A percentile compares a stretch with the other conserved stretches of the same genome.
Conservation (phyloP, 2,329 filamentous ascomycete genomes). For the Zasmidium cellare region DNA sequence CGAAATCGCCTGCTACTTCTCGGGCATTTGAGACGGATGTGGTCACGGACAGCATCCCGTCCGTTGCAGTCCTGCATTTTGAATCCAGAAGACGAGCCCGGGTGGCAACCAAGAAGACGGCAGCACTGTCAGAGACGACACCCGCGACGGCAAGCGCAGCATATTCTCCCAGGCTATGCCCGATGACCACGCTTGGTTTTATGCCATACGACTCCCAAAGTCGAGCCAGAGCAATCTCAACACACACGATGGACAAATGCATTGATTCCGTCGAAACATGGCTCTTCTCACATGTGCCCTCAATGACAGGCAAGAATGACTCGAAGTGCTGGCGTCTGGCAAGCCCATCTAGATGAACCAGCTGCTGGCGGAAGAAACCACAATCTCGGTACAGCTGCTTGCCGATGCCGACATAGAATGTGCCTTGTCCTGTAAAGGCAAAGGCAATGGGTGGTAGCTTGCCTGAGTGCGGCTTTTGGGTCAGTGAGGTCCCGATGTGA, state of each 20-base stretch:
- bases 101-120: constrained; percentile 37
- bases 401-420: constrained; percentile 28
- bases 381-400: constrained; percentile 33
- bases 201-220: constrained; percentile 32
- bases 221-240: constrained; percentile 44
- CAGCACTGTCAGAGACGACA: constrained; percentile 35
- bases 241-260: constrained; percentile 42
- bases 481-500: constrained; percentile 15
- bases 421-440: constrained; percentile 42
- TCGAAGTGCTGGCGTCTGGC: constrained; percentile 34
- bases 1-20: no score
- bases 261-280: constrained; percentile 18
- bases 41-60: constrained; percentile 28
- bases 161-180: constrained; percentile 42
- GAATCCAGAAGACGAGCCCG: constrained; percentile 35
- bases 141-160: constrained; percentile 38
- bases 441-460: constrained; percentile 39
- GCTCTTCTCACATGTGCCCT: constrained; percentile 6
- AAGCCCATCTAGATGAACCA: constrained; percentile 34
- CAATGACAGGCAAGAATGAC: constrained; percentile 28
- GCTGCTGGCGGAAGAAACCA: constrained; percentile 32
- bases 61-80: constrained; percentile 24
- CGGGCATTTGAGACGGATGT: constrained; percentile 4
- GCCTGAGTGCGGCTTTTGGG: constrained; percentile 11
- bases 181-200: constrained; percentile 28